Evolutionary conservation across 2,329 filamentous ascomycete genomes (phyloP).

Genomic region (Aspergillus carbonarius): DNA sequence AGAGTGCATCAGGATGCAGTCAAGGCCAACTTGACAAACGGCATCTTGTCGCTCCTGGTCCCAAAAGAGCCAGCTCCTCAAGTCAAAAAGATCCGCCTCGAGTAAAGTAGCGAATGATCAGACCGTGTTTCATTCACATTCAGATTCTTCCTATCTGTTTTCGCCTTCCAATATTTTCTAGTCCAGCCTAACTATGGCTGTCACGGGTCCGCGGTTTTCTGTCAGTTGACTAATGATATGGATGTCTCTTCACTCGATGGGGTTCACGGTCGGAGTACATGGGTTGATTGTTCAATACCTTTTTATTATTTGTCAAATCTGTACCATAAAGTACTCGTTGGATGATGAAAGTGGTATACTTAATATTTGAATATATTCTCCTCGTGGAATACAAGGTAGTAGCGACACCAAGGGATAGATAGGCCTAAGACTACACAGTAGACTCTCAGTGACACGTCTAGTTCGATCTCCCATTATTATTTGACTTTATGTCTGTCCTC

Average conservation of each 20-base stretch:
- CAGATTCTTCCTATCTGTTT: background rate
- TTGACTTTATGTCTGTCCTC: too few species aligned
- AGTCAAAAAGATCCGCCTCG: slow-evolving; percentile 54
- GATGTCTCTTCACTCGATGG: background rate
- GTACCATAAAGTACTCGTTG: background rate
- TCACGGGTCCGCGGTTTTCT: background rate
- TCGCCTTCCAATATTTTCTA: background rate
- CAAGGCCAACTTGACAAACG: slow-evolving; percentile 59
- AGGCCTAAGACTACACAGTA: too few species aligned
- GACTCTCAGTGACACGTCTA: background rate
- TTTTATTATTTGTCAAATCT: background rate
- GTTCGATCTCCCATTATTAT: background rate
- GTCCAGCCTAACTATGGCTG: background rate
- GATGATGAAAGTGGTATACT: background rate
- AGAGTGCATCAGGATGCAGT: slow-evolving; percentile 59
- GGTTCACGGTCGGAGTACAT: background rate
- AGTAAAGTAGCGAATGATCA: slow-evolving; percentile 8
- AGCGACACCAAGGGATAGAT: background rate
- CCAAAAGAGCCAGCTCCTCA: slow-evolving; percentile 54
- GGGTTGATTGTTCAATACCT: background rate
- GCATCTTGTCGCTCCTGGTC: slow-evolving; percentile 55
- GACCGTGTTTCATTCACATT: background rate
- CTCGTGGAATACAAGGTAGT: background rate
- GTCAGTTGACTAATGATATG: background rate
- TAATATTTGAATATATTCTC: background rate